Evolutionary conservation across 2,329 filamentous ascomycete genomes (phyloP).

Genomic region (Neoarthrinium moseri): DNA sequence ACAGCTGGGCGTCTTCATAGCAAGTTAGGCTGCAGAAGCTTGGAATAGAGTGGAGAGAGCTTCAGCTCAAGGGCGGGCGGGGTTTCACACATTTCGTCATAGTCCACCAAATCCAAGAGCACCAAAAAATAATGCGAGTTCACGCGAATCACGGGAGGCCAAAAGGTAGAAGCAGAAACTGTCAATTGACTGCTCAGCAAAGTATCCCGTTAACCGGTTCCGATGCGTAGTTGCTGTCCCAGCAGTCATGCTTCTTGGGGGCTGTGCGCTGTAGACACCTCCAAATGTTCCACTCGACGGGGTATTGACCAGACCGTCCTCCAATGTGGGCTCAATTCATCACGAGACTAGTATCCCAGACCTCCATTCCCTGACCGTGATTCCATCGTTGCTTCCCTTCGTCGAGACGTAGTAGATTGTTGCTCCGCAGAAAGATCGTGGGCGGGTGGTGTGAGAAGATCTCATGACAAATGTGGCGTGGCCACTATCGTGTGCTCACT

Average conservation of each 20-base stretch:
- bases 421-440: neutral
- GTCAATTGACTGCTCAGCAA: conserved; percentile 14
- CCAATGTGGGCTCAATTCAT: conserved; percentile 7
- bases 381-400: neutral
- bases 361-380: conserved; percentile 1
- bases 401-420: neutral
- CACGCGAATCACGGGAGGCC: neutral
- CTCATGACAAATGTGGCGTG: conserved; percentile 8
- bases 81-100: conserved; percentile 4
- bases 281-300: conserved; percentile 9
- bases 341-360: neutral
- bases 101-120: neutral
- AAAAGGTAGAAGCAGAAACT: conserved; percentile 11
- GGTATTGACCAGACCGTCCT: conserved; percentile 9
- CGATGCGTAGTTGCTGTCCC: conserved; percentile 9
- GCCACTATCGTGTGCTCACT: conserved; percentile 7
- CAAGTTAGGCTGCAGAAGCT: no score
- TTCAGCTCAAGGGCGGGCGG: neutral
- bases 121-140: neutral
- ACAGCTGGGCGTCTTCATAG: no score
- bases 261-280: conserved; percentile 6
- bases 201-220: conserved; percentile 7
- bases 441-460: neutral
- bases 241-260: conserved; percentile 10
- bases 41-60: no score